phyloP scores from a whole-genome alignment of 208 protist species.

The Hexamita inflata region DNA sequence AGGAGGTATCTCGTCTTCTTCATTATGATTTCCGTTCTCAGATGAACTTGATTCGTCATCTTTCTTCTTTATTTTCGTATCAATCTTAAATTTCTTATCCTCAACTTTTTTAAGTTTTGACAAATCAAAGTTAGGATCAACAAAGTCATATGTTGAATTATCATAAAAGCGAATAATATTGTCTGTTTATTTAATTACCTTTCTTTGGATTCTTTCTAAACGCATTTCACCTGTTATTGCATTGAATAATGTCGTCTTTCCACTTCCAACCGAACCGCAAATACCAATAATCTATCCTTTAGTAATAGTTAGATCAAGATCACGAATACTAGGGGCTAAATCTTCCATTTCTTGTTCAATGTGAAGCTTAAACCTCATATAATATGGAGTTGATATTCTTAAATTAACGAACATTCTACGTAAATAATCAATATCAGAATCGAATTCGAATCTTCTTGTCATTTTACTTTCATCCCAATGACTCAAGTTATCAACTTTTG shows the following conservation, averaged over 20 bases:
- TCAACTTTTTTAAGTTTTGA: neutral
- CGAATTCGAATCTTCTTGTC: neutral
- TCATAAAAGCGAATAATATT: neutral
- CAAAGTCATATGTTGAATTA: neutral
- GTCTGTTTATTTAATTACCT: neutral
- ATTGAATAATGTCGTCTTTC: constrained; percentile 42
- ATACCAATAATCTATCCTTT: constrained; percentile 36
- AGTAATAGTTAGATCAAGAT: constrained; percentile 31
- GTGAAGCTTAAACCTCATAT: neutral
- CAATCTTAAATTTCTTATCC: neutral
- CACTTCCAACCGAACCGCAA: constrained; percentile 41
- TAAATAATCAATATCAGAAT: neutral
- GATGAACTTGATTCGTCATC: neutral
- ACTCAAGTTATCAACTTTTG: neutral
- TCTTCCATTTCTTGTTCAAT: neutral
- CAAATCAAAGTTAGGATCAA: neutral
- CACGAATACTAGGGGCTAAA: neutral
- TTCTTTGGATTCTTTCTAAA: neutral
- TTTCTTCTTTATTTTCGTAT: neutral
- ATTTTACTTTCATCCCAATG: neutral
- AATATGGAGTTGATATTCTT: neutral
- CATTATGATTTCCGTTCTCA: neutral
- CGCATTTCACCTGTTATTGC: constrained; percentile 40
- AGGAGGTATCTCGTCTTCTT: neutral
- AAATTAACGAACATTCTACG: neutral